Conservation (phyloP, 2,329 filamentous ascomycete genomes). For the Xylaria digitata region DNA sequence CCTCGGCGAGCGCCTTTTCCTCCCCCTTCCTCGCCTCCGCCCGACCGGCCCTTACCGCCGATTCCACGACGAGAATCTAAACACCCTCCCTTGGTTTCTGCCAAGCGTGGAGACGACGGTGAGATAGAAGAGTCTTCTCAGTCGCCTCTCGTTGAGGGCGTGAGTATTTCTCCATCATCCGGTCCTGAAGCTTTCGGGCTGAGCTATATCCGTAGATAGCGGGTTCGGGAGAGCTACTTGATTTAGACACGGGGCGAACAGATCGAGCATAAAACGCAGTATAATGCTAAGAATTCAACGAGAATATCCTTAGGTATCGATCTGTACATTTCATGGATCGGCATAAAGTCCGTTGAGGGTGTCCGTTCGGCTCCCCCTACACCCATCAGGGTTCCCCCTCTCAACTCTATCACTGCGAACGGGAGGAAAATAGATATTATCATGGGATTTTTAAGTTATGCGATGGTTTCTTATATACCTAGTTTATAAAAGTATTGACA, state of each 20-base stretch:
- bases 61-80: neutral
- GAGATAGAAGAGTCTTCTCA: neutral
- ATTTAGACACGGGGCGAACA: neutral
- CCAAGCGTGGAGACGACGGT: neutral
- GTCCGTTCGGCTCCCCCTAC: too few species aligned
- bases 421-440: too few species aligned
- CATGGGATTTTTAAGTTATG: too few species aligned
- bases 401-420: too few species aligned
- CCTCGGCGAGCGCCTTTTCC: conserved; percentile 7
- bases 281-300: too few species aligned
- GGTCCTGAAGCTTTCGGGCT: neutral
- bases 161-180: neutral
- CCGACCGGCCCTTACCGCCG: neutral
- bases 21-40: conserved; percentile 6
- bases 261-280: too few species aligned
- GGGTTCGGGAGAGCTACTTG: neutral
- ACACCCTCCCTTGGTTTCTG: neutral
- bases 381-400: too few species aligned
- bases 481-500: too few species aligned
- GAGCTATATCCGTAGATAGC: neutral
- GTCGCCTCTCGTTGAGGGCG: neutral
- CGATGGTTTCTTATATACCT: too few species aligned
- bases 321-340: too few species aligned
- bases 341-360: too few species aligned
- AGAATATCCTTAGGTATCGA: too few species aligned